Evolutionary conservation across 225 moss, liverwort and hornwort species (phyloP), one percentile per base, ranked within the genome.

Genomic region (Bryum argenteum): DNA sequence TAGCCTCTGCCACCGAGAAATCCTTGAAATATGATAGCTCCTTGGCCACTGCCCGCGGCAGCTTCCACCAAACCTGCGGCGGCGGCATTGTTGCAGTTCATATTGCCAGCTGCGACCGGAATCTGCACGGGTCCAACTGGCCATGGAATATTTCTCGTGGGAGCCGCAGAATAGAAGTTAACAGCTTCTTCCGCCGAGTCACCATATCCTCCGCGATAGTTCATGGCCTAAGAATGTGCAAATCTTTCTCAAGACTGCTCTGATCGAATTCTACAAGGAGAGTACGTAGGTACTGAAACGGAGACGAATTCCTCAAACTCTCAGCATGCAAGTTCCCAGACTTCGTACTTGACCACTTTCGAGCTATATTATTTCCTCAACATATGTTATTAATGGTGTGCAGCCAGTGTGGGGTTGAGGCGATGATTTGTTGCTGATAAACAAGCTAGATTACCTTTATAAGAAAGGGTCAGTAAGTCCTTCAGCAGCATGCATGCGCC

Each of bases 141-240:
- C 83, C 83, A 83, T 26, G 79, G 69, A 63, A 14, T 41, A 52
- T 73, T 80, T 65, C 61, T 77, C 22, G 66, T 56, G 4, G 78
- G 57, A 52, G 63, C 24, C 33, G 66, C 42, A 58, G 74, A 75
- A 44, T 81, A 81, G 2, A 81, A 6, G 61, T 63, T 72, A 19
- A 59, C 78, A 15, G 81, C 69, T 75, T 84, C 84, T 72, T 81
- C 84, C 20, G 72, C 64, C 11, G 81, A 84, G 55, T 84, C 81
- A 22, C 84, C 84, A 57, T 78, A 84, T 55, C 84, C 84, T 63
- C 78, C 78, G 21, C 80, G 79, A 41, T 58, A 83, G 28, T 69
- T 83, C 83, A 83, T 83, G 64, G n/a, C 70, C 21, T 59, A 59
- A 19, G 19, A 54, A 60, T 48, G 47, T 1, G 20, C 47, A 18